Conservation (phyloP, 768 basidiomycete genomes). For the Suillus americanus region DNA sequence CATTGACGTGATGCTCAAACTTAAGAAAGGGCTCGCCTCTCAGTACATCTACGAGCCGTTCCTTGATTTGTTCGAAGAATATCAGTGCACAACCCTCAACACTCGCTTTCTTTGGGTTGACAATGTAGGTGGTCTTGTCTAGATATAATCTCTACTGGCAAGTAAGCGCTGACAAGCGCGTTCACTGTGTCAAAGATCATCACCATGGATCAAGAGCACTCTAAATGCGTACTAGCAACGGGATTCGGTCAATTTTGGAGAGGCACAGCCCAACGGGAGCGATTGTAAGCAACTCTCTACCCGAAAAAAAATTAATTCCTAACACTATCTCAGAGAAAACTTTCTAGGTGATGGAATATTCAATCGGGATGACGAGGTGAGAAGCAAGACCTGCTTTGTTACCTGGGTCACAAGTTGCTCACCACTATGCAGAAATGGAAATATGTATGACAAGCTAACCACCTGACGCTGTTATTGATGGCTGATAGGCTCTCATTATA, state of each 20-base stretch:
- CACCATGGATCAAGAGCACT: conserved; percentile 71
- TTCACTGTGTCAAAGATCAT: conserved; percentile 48
- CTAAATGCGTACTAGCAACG: conserved; percentile 62
- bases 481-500: conserved; percentile 26
- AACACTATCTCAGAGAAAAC: conserved; percentile 30
- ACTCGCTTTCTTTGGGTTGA: conserved; percentile 69
- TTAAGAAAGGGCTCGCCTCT: conserved; percentile 54
- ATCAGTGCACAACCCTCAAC: conserved; percentile 69
- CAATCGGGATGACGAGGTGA: conserved; percentile 71
- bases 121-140: conserved; percentile 43
- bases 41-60: conserved; percentile 66
- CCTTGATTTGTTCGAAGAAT: conserved; percentile 65
- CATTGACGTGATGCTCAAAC: conserved; percentile 60
- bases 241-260: conserved; percentile 71
- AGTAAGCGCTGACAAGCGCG: not conserved
- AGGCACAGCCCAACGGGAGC: conserved; percentile 60
- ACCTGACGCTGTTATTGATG: not conserved
- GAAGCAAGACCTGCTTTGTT: conserved; percentile 10
- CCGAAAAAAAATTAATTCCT: conserved; percentile 12
- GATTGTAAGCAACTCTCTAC: conserved; percentile 46
- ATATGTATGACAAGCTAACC: conserved; percentile 41
- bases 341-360: conserved; percentile 79
- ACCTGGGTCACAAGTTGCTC: conserved; percentile 3
- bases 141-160: not conserved
- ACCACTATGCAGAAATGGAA: conserved; percentile 52